Evolutionary conservation across 257 asterid genomes (phyloP).

Genomic region (Solanum sejunctum): DNA sequence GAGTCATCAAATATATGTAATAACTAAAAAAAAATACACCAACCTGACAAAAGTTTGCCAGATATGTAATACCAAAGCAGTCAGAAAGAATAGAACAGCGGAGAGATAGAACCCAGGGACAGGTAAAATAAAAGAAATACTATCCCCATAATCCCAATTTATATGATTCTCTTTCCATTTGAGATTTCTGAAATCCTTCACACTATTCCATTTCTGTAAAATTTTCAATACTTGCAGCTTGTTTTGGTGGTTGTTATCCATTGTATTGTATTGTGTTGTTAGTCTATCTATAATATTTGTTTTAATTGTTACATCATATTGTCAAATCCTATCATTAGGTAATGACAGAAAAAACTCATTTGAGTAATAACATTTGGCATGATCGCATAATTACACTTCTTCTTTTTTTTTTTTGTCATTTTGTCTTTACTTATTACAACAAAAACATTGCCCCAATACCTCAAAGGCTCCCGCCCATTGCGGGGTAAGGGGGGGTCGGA

Average conservation of each 20-base stretch:
- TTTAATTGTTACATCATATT: not conserved
- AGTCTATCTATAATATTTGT: not conserved
- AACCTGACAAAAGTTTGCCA: not conserved
- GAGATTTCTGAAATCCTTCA: not conserved
- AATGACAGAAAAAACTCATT: not conserved
- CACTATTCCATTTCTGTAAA: not conserved
- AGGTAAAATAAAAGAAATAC: not conserved
- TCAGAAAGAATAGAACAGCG: not conserved
- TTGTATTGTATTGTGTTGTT: not conserved
- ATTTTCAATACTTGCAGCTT: not conserved
- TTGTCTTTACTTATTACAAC: not conserved
- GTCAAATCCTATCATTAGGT: not conserved
- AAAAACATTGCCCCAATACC: no score
- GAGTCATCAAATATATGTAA: not conserved
- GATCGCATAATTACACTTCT: not conserved
- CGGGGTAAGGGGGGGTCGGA: no score
- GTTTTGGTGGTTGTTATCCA: not conserved
- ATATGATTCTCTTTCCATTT: not conserved
- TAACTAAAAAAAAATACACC: not conserved
- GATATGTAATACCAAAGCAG: not conserved
- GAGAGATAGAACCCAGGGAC: not conserved
- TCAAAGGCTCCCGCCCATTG: no score
- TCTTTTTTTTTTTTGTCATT: not conserved
- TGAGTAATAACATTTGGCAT: not conserved
- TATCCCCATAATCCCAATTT: not conserved